Percentiles rank a stretch among this genome's conserved stretches.
phyloP scores from a whole-genome alignment of 805 yeast genomes.

The Starmerella kuoi region DNA sequence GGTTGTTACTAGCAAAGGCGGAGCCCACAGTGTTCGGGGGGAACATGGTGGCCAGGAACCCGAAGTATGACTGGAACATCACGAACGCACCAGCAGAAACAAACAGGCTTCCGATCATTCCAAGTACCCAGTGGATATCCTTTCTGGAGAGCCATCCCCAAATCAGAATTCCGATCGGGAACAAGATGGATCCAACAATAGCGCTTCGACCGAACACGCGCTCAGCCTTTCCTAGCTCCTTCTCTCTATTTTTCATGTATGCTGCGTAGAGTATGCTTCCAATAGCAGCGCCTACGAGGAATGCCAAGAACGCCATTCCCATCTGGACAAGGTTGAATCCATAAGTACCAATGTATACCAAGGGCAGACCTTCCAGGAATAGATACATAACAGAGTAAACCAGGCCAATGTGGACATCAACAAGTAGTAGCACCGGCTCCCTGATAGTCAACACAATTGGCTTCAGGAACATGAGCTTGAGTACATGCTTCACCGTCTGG shows the following conservation, averaged over 20 bases:
- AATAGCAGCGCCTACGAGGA: constrained; percentile 36
- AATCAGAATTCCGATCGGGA: constrained; percentile 44
- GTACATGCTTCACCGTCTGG: constrained; percentile 2
- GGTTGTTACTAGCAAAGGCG: constrained; percentile 46
- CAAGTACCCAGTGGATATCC: constrained; percentile 41
- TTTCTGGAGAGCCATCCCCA: constrained; percentile 46
- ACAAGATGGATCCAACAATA: constrained; percentile 33
- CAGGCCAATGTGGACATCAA: constrained; percentile 41
- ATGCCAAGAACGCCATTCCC: constrained; percentile 39
- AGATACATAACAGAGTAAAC: constrained; percentile 43
- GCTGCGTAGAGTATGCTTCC: constrained; percentile 25
- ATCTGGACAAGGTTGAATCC: constrained; percentile 37
- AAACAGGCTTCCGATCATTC: constrained; percentile 35
- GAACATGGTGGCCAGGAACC: constrained; percentile 40
- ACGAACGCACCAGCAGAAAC: constrained; percentile 34
- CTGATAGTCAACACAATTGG: constrained; percentile 37
- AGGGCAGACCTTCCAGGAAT: constrained; percentile 53
- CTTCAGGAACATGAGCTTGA: constrained; percentile 20
- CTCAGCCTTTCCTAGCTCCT: constrained; percentile 3
- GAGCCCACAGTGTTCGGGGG: constrained; percentile 41
- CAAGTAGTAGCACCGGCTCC: constrained; percentile 46
- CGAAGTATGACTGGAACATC: constrained; percentile 42
- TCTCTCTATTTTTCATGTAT: constrained; percentile 7
- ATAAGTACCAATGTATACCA: constrained; percentile 37
- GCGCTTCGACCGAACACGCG: constrained; percentile 23